Percentiles rank a stretch among this genome's conserved stretches.
Conservation (phyloP, 371 early-diverging fungal species). For the Circinella umbellata region DNA sequence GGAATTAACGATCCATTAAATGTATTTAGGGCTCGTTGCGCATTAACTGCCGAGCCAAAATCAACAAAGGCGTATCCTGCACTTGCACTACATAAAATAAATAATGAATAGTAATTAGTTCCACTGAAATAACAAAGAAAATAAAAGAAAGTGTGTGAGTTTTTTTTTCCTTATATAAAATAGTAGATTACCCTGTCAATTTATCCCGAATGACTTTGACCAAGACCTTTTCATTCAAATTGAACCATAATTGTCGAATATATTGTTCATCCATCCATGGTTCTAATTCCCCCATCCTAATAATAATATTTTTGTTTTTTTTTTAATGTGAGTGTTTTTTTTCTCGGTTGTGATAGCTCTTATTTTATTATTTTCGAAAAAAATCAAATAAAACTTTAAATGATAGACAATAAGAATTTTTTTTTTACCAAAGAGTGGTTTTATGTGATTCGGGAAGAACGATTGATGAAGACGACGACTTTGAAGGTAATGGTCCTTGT, state of each 20-base stretch:
- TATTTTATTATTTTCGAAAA: too few relatives aligned
- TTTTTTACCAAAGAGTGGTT: conserved; percentile 19
- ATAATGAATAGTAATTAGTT: background rate
- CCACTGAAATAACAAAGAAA: too few relatives aligned
- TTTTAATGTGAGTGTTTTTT: background rate
- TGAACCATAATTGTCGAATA: conserved; percentile 73
- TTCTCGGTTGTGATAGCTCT: too few relatives aligned
- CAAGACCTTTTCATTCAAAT: conserved; percentile 69
- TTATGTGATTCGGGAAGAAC: conserved; percentile 11
- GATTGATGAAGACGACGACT: conserved; percentile 19
- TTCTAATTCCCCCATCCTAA: conserved; percentile 85
- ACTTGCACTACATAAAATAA: conserved; percentile 40
- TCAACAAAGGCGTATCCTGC: conserved; percentile 83
- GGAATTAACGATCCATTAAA: conserved; percentile 84
- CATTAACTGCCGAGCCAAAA: conserved; percentile 51
- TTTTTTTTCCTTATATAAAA: too few relatives aligned
- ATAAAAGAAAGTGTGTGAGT: too few relatives aligned
- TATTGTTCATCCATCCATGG: conserved; percentile 87
- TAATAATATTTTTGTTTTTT: background rate
- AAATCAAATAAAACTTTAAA: too few relatives aligned
- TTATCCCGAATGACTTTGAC: conserved; percentile 90
- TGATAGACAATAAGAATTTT: too few relatives aligned
- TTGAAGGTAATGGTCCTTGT: conserved; percentile 17
- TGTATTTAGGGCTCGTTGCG: conserved; percentile 29
- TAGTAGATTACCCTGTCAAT: conserved; percentile 56